Conservation (phyloP, 352 stramenopile genomes). For the Phytophthora chlamydospora region DNA sequence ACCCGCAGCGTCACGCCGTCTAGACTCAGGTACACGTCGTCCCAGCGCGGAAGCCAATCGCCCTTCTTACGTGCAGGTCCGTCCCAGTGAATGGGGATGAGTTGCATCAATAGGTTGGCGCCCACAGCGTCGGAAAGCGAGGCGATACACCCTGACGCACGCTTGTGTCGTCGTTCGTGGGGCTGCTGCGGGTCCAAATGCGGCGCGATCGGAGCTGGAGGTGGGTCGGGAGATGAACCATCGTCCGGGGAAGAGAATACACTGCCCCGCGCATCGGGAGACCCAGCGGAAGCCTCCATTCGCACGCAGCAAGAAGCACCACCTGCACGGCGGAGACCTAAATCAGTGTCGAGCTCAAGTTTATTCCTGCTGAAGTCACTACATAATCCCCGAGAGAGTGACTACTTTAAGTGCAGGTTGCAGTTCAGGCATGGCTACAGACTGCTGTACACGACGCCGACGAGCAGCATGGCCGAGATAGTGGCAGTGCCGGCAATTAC, state of each 20-base stretch:
- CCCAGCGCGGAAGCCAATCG: constrained; percentile 83
- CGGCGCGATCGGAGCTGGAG: constrained; percentile 13
- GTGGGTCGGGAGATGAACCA: constrained; percentile 6
- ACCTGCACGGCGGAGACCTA: background rate
- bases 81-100: constrained; percentile 76
- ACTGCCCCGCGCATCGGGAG: background rate
- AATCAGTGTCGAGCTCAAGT: constrained; percentile 32
- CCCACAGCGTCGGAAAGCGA: constrained; percentile 32
- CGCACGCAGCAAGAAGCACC: constrained; percentile 1
- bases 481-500: constrained; percentile 51
- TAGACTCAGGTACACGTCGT: constrained; percentile 70
- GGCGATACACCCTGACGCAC: background rate
- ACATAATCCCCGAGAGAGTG: constrained; percentile 6
- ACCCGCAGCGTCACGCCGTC: constrained; percentile 66
- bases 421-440: constrained; percentile 33
- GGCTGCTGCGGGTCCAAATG: constrained; percentile 31
- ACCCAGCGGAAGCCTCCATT: constrained; percentile 30
- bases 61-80: constrained; percentile 69
- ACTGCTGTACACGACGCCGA: constrained; percentile 46
- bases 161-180: constrained; percentile 27
- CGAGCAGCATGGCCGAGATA: constrained; percentile 49
- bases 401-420: background rate
- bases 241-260: constrained; percentile 22
- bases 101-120: constrained; percentile 52
- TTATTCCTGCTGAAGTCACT: constrained; percentile 17